Conservation (phyloP, 2,329 filamentous ascomycete genomes). For the Stenocarpella maydis region DNA sequence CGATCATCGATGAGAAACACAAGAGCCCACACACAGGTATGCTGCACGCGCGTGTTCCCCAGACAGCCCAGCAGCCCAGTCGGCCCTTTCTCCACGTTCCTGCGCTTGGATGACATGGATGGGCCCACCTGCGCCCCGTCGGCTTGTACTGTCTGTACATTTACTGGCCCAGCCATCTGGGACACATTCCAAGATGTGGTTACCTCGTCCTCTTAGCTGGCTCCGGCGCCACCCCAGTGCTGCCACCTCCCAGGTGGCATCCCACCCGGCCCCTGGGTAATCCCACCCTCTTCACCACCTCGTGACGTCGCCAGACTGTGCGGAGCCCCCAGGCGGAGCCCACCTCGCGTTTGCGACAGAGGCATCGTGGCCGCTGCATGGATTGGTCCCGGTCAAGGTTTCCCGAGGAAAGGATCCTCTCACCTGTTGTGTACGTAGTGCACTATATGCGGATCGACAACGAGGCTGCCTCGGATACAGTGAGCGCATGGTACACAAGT, state of each 20-base stretch:
- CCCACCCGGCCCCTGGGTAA: constrained; percentile 13
- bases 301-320: constrained; percentile 15
- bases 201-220: constrained; percentile 8
- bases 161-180: background rate
- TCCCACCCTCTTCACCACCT: background rate
- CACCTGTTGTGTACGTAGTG: background rate
- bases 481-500: constrained; percentile 11
- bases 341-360: constrained; percentile 1
- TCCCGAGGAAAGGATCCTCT: background rate
- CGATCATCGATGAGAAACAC: background rate
- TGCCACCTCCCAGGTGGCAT: constrained; percentile 8
- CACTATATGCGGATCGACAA: constrained; percentile 5
- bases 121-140: background rate
- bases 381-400: constrained; percentile 2
- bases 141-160: background rate
- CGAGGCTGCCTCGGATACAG: constrained; percentile 13
- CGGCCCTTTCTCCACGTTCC: constrained; percentile 26
- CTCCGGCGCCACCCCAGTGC: constrained; percentile 5
- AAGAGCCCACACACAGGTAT: too few relatives aligned
- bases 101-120: constrained; percentile 24
- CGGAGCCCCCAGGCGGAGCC: background rate
- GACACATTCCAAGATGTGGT: constrained; percentile 10
- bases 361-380: background rate
- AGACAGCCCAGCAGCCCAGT: constrained; percentile 26
- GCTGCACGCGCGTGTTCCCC: background rate